Percentiles rank a stretch among this genome's conserved stretches.
These are phyloP conservation scores for Euphorbia peplus DNA, from an alignment of 345 rosid species.

Conservation along the genomic window DNA sequence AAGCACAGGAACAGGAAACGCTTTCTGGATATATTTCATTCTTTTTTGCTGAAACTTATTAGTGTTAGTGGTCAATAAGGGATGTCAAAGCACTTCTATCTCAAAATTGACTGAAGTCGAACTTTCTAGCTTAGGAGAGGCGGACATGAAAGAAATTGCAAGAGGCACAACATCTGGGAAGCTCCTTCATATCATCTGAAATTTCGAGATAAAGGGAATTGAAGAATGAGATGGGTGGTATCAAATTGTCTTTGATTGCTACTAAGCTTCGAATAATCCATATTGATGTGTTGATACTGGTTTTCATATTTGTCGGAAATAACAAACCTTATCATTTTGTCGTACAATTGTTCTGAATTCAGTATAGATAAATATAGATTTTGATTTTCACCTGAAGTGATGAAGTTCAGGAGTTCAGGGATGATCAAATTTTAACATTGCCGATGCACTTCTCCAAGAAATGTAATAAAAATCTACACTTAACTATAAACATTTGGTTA, in stretches of 20 bases:
- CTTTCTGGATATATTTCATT: constrained; percentile 64
- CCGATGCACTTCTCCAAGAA: no score
- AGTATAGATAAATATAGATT: no score
- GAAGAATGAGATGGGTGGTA: constrained; percentile 23
- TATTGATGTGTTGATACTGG: no score
- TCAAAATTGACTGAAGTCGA: constrained; percentile 63
- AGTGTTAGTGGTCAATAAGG: constrained; percentile 57
- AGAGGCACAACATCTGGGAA: constrained; percentile 72
- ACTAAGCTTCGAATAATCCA: no score
- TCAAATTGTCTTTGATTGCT: constrained; percentile 17
- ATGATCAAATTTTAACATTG: no score
- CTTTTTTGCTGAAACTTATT: constrained; percentile 64
- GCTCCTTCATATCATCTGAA: constrained; percentile 85
- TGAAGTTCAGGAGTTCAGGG: no score
- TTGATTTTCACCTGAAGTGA: no score
- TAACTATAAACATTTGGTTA: no score
- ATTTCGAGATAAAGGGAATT: constrained; percentile 51
- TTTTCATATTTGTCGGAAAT: no score
- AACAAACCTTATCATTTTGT: no score
- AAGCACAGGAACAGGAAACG: constrained; percentile 94
- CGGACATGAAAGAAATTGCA: constrained; percentile 26
- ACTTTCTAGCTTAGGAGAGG: constrained; percentile 31
- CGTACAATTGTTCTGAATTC: no score
- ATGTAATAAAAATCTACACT: no score
- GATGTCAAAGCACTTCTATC: constrained; percentile 51